A percentile compares a stretch with the other conserved stretches of the same genome.
phyloP scores from a whole-genome alignment of 179 eudicot species.

The Drosera spatulata region DNA sequence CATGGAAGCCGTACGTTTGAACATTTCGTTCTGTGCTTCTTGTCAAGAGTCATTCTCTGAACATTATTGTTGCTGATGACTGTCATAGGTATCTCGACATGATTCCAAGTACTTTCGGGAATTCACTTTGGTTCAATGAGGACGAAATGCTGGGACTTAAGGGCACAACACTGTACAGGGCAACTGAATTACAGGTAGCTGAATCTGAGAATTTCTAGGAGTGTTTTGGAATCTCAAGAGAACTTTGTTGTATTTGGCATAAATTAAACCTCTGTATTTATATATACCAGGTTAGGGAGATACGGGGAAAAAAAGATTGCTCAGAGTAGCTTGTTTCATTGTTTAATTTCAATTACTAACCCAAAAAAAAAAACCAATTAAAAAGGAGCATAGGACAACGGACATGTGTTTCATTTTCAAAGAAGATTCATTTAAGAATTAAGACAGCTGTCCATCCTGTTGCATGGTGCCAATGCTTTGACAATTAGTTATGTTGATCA shows the following conservation, averaged over 20 bases:
- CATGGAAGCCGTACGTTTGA: conserved; percentile 92
- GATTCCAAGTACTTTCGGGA: conserved; percentile 78
- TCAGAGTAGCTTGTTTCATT: no score
- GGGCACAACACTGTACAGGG: conserved; percentile 70
- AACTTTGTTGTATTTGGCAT: no score
- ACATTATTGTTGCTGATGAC: background rate
- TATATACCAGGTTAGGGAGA: no score
- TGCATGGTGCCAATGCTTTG: conserved; percentile 1
- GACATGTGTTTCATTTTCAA: no score
- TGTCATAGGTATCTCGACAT: conserved; percentile 68
- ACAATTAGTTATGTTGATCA: conserved; percentile 6
- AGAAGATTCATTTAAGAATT: no score
- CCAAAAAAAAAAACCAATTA: no score
- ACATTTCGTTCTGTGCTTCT: conserved; percentile 3
- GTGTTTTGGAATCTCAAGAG: no score
- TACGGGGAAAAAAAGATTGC: no score
- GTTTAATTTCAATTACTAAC: no score
- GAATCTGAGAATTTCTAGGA: background rate
- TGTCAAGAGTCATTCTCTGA: conserved; percentile 3
- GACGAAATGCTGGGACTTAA: conserved; percentile 69
- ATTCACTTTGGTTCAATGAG: conserved; percentile 85
- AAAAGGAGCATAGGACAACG: no score
- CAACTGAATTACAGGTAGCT: conserved; percentile 65
- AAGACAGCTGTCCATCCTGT: no score
- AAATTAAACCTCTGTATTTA: no score